Evolutionary conservation across 2,329 filamentous ascomycete species (phyloP), one percentile per base, ranked within the genome.

Genomic region (Lecanicillium sp.): DNA sequence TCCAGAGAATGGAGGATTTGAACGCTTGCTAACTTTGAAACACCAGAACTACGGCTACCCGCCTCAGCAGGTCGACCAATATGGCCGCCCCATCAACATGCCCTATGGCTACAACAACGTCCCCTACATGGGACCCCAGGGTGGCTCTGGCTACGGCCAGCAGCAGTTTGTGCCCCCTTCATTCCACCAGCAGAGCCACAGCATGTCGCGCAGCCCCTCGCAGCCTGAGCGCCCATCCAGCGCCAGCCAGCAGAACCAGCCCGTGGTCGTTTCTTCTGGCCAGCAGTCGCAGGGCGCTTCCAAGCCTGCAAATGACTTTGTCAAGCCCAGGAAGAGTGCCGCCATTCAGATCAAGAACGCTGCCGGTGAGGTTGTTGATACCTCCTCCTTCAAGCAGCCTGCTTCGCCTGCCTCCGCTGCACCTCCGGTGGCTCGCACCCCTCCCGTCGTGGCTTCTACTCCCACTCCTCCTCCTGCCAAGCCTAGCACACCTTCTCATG

Each of bases 281-380:
- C 71, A 73, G 5, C 67, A 77, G 4, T 73, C 77, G 48, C 79
- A 81, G 37, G 46, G 57, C 33, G 60, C 62, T 2, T 53, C 59
- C 3, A 57, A 73, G 61, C 62, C 43, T 55, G 60, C 64, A 12
- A 63, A 61, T 29, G 62, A 59, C 43, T 73, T 74, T 42, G 57
- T 66, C 57, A 76, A 71, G 51, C 67, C 66, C 15, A 71, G 69
- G 58, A 86, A 83, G 69, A 87, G 77, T 60, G 80, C 79, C 34
- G 80, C 83, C 1, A 84, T 96, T 48, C 71, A 80, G 35, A 95
- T 96, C 69, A 94, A 87, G 70, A 86, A 87, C 53, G 74, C 82
- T 20, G 74, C 81, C 40, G 89, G 87, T 45, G 87, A 92, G 56
- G 77, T 79, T 20, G 68, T 96, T 11, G 79, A 87, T 50, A 74